Base-by-base conservation (phyloP, 208 protist species). In the Wallacemonas sp. region DNA sequence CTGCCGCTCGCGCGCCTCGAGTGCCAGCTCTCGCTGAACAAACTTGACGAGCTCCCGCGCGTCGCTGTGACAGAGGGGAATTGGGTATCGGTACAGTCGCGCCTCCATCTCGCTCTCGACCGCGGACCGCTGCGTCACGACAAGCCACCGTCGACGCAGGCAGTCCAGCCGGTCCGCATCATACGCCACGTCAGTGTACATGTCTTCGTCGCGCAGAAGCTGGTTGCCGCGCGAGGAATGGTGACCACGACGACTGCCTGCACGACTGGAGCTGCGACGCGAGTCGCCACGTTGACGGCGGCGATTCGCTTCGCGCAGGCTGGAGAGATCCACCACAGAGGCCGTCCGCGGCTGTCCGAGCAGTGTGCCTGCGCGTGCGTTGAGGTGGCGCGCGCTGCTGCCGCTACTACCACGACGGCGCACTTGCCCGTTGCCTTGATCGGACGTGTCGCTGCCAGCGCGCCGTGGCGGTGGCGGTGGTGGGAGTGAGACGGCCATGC, bases 91-190 rank as follows among this genome's bases (percentile, higher is more conserved):
- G 26, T 86, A 65, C 53, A 93, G 72, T 27, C 63, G 63, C 15
- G 72, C 73, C 66, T 93, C 87, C 13, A 71, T 38, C 64, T 68
- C 68, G 58, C 77, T 66, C 26, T 66, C 68, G 1, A 78, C 73
- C 22, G 63, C 68, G 12, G 54, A 41, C 62, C 69, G 45, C 19
- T 66, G 61, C 0, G 48, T 62, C 10, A 39, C 57, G 32, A 85
- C 72, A 8, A 83, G 68, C 87, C 87, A 93, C 15, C 87, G 87
- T 24, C 74, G 72, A n/a, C 66, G 78, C 3, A 93, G 73, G 21
- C 84, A 67, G 33, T 54, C 57, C 24, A 89, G 59, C 24, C 86
- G 79, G 2, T 59, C 63, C 33, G 38, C 46, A 21, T 55, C 52
- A 34, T 73, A 34, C n/a, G 42, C 64, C 19, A 67, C 66, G 1